These are phyloP conservation scores for Xylariaceae sp. DNA, from an alignment of 2,329 filamentous ascomycete genomes.

Conservation along the genomic window DNA sequence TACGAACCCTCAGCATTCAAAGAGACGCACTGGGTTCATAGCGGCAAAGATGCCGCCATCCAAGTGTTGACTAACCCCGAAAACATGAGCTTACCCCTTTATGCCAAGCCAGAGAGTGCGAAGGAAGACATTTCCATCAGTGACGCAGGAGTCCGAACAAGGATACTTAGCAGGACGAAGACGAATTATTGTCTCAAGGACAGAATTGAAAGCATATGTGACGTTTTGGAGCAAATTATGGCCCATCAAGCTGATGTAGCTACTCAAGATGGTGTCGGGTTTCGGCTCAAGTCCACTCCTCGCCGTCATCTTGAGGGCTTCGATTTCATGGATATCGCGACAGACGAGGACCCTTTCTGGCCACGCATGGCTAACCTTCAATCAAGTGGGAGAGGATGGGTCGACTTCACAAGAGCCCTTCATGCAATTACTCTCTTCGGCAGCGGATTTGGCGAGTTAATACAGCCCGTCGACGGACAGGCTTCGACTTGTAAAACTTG, in stretches of 20 bases:
- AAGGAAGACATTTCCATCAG: slow-evolving; percentile 16
- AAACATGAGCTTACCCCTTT: neutral
- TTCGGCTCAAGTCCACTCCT: slow-evolving; percentile 14
- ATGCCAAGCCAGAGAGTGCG: slow-evolving; percentile 30
- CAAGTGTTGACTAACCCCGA: neutral
- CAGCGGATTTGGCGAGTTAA: slow-evolving; percentile 31
- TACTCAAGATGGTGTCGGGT: slow-evolving; percentile 30
- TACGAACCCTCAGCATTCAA: slow-evolving; percentile 8
- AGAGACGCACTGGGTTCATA: slow-evolving; percentile 21
- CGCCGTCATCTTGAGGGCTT: slow-evolving; percentile 41
- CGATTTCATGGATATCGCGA: slow-evolving; percentile 38
- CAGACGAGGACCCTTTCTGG: slow-evolving; percentile 31
- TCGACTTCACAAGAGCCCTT: slow-evolving; percentile 32
- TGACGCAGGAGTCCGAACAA: slow-evolving; percentile 11
- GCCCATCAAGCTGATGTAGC: slow-evolving; percentile 39
- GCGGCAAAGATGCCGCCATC: neutral
- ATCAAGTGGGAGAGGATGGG: slow-evolving; percentile 31
- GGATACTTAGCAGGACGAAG: slow-evolving; percentile 12
- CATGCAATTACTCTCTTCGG: slow-evolving; percentile 34
- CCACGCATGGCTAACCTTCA: slow-evolving; percentile 27
- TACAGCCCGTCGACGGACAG: slow-evolving; percentile 3
- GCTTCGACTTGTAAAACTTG: neutral
- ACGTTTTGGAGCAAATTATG: slow-evolving; percentile 39
- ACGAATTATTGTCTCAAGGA: slow-evolving; percentile 34
- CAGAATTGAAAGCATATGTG: slow-evolving; percentile 35